phyloP scores from a whole-genome alignment of 805 yeast species.

The Teunomyces cretensis region DNA sequence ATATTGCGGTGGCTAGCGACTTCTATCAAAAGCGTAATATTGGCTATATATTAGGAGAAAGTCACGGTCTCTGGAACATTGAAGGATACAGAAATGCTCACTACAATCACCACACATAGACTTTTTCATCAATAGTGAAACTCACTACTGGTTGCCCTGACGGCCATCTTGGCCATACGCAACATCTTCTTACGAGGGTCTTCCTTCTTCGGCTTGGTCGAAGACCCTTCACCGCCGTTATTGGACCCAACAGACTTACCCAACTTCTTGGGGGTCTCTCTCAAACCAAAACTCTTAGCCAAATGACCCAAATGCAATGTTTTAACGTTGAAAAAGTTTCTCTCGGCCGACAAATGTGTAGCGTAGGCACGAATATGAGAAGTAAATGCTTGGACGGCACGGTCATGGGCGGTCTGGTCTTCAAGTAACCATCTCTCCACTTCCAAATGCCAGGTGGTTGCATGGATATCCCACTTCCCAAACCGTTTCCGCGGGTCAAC shows the following conservation, averaged over 20 bases:
- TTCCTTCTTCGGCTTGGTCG: slow-evolving; percentile 49
- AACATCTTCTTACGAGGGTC: slow-evolving; percentile 74
- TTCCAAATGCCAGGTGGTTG: slow-evolving; percentile 93
- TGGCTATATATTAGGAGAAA: slow-evolving; percentile 70
- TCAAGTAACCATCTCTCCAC: slow-evolving; percentile 86
- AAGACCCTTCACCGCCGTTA: slow-evolving; percentile 28
- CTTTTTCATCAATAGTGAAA: slow-evolving; percentile 52
- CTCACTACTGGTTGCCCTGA: slow-evolving; percentile 64
- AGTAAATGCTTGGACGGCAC: slow-evolving; percentile 79
- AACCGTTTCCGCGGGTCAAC: slow-evolving; percentile 40
- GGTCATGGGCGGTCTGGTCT: slow-evolving; percentile 55
- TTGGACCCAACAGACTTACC: slow-evolving; percentile 44
- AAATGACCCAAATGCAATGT: slow-evolving; percentile 89
- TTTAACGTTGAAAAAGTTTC: slow-evolving; percentile 77
- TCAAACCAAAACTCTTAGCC: slow-evolving; percentile 89
- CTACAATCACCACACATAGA: not conserved
- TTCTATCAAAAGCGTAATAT: slow-evolving; percentile 62
- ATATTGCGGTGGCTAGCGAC: slow-evolving; percentile 52
- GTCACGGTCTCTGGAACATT: slow-evolving; percentile 68
- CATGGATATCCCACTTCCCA: slow-evolving; percentile 83
- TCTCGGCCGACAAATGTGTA: slow-evolving; percentile 83
- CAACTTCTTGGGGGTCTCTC: slow-evolving; percentile 89
- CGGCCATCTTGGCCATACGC: slow-evolving; percentile 69
- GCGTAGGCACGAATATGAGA: slow-evolving; percentile 95
- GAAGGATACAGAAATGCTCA: slow-evolving; percentile 21